phyloP scores from a whole-genome alignment of 805 yeast genomes.

The Nakazawaea wyomingensis region DNA sequence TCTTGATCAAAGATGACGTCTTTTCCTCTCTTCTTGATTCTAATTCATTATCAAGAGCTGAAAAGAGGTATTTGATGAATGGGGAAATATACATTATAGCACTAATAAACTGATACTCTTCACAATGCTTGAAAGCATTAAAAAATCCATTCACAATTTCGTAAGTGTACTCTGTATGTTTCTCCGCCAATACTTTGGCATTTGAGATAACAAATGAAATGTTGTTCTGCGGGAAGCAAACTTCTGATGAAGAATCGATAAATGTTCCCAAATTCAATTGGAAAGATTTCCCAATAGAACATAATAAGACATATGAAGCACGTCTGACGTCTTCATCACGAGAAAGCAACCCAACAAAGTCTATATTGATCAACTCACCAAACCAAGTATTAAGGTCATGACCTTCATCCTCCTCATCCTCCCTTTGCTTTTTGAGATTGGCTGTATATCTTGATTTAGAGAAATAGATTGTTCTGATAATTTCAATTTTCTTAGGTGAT shows the following conservation, averaged over 20 bases:
- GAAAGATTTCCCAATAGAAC: conserved; percentile 56
- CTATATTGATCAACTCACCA: conserved; percentile 59
- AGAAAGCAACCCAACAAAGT: conserved; percentile 64
- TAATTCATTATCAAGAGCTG: conserved; percentile 47
- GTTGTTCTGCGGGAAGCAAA: conserved; percentile 65
- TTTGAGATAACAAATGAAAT: conserved; percentile 54
- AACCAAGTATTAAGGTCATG: conserved; percentile 35
- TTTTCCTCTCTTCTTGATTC: conserved; percentile 28
- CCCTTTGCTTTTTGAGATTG: conserved; percentile 4
- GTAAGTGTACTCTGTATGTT: conserved; percentile 55
- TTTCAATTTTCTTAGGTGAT: conserved; percentile 51
- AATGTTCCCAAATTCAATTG: conserved; percentile 55
- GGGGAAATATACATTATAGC: conserved; percentile 56
- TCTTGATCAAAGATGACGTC: conserved; percentile 55
- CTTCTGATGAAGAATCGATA: conserved; percentile 48
- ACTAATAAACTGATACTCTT: conserved; percentile 29
- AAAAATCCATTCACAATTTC: conserved; percentile 48
- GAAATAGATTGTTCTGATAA: conserved; percentile 65
- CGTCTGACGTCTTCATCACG: conserved; percentile 53
- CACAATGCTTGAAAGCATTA: conserved; percentile 41
- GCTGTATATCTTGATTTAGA: conserved; percentile 40
- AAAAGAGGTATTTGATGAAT: conserved; percentile 67
- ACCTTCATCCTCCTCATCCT: conserved; percentile 21
- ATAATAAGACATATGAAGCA: conserved; percentile 58
- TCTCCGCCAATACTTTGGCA: conserved; percentile 50